Evolutionary conservation across 2,329 filamentous ascomycete species (phyloP), one percentile per base, ranked within the genome.

Genomic region (Phoma herbarum): DNA sequence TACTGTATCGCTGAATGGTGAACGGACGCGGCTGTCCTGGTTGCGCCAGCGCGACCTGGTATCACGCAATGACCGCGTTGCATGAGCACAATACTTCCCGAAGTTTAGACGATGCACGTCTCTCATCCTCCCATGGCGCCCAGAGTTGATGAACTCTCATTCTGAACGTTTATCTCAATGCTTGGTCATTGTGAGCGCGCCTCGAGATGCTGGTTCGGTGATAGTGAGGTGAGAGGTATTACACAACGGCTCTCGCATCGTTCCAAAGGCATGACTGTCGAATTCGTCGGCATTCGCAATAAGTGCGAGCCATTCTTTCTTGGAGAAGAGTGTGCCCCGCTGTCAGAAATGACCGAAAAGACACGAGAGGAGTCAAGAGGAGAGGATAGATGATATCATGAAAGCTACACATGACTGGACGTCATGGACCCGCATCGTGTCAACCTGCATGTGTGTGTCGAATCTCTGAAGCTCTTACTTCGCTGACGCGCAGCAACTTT

Each of bases 51-150:
- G 29, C 22, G 29, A 29, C 49, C 49, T 50, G 43, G 44, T 53
- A 58, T 35, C 56, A 58, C 56, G 56, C 56, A 58, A 58, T 58
- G 49, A 7, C n/a, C 18, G 4, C 41, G 14, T 25, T 37, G 39
- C 28, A 35, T 39, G 55, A 52, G 44, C 43, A 26, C 35, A 9
- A 20, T 39, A n/a, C 22, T 35, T 35, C 29, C 44, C 50, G 37
- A 50, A 33, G n/a, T 39, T 53, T 16, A 31, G 14, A 25, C 29
- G 49, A 22, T 25, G 29, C 22, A 33, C n/a, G 11, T 23, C 26
- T 9, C 14, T 2, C 23, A 26, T 16, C 14, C 10, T 23, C 12
- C 8, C 11, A 14, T 14, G 37, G n/a, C n/a, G n/a, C n/a, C n/a
- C n/a, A n/a, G n/a, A n/a, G n/a, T n/a, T n/a, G n/a, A n/a, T n/a